phyloP scores from a whole-genome alignment of 75 land plant genomes.

The Adiantum capillusveneris region DNA sequence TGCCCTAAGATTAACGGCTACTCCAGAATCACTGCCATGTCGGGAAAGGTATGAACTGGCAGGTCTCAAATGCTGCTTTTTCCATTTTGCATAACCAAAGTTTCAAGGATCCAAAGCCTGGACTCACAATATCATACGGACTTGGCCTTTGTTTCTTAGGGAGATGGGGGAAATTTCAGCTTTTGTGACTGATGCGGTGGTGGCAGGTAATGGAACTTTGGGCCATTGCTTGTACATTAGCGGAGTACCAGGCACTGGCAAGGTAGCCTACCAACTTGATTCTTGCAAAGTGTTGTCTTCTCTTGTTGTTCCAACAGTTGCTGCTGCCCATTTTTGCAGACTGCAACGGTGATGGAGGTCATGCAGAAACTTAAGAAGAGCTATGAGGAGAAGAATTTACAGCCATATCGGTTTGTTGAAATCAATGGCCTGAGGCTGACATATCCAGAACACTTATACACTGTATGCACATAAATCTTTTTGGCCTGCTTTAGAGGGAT shows the following conservation, averaged over 20 bases:
- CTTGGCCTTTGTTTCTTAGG: conserved; percentile 31
- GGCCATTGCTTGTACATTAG: conserved; percentile 96
- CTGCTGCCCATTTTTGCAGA: conserved; percentile 37
- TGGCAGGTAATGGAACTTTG: conserved; percentile 61
- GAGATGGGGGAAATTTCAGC: conserved; percentile 84
- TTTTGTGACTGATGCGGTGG: conserved; percentile 81
- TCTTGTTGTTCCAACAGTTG: too few relatives aligned
- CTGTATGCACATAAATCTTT: conserved; percentile 24
- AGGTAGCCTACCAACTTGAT: conserved; percentile 35
- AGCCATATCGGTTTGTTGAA: conserved; percentile 81
- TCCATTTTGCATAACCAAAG: too few relatives aligned
- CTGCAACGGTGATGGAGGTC: conserved; percentile 84
- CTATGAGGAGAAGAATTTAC: conserved; percentile 50
- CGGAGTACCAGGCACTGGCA: conserved; percentile 99
- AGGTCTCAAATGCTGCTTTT: too few relatives aligned
- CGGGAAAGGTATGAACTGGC: conserved; percentile 49
- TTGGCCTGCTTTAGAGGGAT: too few relatives aligned
- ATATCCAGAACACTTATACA: conserved; percentile 87
- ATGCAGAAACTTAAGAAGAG: conserved; percentile 70
- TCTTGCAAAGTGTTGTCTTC: too few relatives aligned
- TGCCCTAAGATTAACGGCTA: conserved; percentile 61
- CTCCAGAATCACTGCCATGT: conserved; percentile 81
- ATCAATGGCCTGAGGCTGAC: conserved; percentile 89
- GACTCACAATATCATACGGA: too few relatives aligned
- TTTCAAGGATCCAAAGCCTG: too few relatives aligned